Base-by-base conservation (phyloP, 257 asterid species). In the Linaria vulgaris region DNA sequence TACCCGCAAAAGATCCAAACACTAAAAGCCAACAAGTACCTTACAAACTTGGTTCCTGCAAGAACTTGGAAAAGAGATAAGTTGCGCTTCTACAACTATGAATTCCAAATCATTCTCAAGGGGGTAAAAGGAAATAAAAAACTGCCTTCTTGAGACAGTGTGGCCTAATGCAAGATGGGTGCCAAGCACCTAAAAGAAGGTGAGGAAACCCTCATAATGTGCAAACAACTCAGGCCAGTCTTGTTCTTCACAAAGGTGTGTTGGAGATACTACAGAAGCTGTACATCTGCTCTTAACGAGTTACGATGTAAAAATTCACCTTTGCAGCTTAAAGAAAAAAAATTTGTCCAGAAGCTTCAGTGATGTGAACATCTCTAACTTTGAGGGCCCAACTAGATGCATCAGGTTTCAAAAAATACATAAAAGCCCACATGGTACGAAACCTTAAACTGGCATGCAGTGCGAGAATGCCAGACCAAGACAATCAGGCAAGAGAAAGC, bases 401-500 rank as follows among this genome's bases (percentile, higher is more conserved):
- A 53, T 14, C 50, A 64, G 16, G 50, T 15, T 11, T 1, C 39
- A 13, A 22, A 65, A 6, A 43, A 54, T 46, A 38, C 58, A 45
- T 59, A 25, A 53, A 27, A 6, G 34, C 34, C 12, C 21, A 59
- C 16, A 53, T 5, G 31, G 6, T 0, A 48, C 11, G 15, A 44
- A 61, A 49, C 30, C 55, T 56, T 52, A 62, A 21, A 27, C 24
- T 1, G 51, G 22, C 5, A 31, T 37, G 27, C 45, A 44, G 16
- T 44, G 49, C 17, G 49, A 41, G 0, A 13, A 27, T 27, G 34
- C 19, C 49, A 16, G 43, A 56, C n/a, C 43, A 67, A 8, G 16
- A 20, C 27, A 30, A 31, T 10, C 22, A 43, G 63, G 58, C 22
- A 68, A 47, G n/a, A 49, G 20, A 69, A 41, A 51, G 25, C 25